Conservation (phyloP, 371 early-diverging fungal species). For the Mucor indicus region DNA sequence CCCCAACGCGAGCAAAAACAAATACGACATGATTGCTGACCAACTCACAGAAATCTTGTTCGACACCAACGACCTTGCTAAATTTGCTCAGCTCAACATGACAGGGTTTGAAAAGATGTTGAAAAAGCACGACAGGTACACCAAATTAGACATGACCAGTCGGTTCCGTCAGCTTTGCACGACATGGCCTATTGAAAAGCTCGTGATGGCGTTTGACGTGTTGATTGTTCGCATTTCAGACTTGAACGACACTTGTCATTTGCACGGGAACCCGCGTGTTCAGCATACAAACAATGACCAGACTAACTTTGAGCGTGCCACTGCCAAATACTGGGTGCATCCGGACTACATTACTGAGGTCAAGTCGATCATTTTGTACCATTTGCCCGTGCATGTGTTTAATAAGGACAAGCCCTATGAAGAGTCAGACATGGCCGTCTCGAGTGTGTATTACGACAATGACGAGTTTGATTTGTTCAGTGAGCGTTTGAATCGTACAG, state of each 20-base stretch:
- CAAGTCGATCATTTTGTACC: conserved; percentile 84
- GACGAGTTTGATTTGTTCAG: conserved; percentile 80
- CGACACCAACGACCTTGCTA: conserved; percentile 86
- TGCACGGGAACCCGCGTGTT: conserved; percentile 27
- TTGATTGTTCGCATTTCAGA: conserved; percentile 80
- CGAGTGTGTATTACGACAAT: conserved; percentile 97
- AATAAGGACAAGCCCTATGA: conserved; percentile 36
- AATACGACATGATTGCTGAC: conserved; percentile 57
- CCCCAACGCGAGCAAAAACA: conserved; percentile 25
- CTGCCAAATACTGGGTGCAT: conserved; percentile 84
- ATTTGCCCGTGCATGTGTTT: conserved; percentile 94
- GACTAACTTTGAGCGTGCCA: conserved; percentile 42
- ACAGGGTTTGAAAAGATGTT: conserved; percentile 94
- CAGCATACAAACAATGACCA: conserved; percentile 24
- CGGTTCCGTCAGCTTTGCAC: conserved; percentile 73
- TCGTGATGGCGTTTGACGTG: conserved; percentile 74
- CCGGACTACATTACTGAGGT: conserved; percentile 95
- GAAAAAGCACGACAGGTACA: conserved; percentile 96
- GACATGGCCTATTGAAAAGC: conserved; percentile 75
- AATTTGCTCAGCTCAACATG: conserved; percentile 91
- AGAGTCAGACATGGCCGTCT: conserved; percentile 63
- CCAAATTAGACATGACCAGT: conserved; percentile 67
- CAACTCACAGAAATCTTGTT: conserved; percentile 71
- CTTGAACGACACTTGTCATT: conserved; percentile 27
- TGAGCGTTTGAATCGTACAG: conserved; percentile 80